Percentiles rank a stretch among this genome's conserved stretches.
Conservation (phyloP, 2,329 filamentous ascomycete species). For the Xylaria multiplex region DNA sequence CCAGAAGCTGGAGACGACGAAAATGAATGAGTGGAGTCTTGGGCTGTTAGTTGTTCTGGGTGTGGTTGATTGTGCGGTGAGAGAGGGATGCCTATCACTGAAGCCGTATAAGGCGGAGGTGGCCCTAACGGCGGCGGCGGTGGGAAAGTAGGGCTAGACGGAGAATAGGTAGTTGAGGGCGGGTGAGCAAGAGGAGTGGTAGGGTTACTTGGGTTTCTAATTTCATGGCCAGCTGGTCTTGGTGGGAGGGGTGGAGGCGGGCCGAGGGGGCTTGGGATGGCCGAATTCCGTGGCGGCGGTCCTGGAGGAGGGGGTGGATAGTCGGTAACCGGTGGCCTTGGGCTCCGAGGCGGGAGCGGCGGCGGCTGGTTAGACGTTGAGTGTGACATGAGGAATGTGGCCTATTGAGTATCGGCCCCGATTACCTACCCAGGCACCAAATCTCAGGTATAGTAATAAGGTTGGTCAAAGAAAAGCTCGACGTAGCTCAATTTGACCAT, state of each 20-base stretch:
- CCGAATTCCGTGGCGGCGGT: constrained; percentile 28
- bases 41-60: neutral
- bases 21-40: neutral
- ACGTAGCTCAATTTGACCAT: neutral
- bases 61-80: constrained; percentile 6
- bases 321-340: constrained; percentile 29
- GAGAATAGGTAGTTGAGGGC: constrained; percentile 14
- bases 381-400: constrained; percentile 28
- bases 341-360: constrained; percentile 40
- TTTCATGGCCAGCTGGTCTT: constrained; percentile 36
- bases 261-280: constrained; percentile 8
- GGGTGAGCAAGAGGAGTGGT: neutral
- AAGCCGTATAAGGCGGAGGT: constrained; percentile 25
- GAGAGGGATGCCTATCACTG: constrained; percentile 3
- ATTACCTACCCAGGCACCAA: neutral
- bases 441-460: neutral
- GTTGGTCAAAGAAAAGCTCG: neutral
- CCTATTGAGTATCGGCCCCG: neutral
- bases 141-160: constrained; percentile 28
- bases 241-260: constrained; percentile 38
- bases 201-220: constrained; percentile 8
- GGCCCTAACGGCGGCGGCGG: constrained; percentile 36
- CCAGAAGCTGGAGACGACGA: constrained; percentile 4
- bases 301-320: constrained; percentile 34
- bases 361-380: constrained; percentile 31